Conservation (phyloP, 257 asterid genomes). For the Vinca minor region DNA sequence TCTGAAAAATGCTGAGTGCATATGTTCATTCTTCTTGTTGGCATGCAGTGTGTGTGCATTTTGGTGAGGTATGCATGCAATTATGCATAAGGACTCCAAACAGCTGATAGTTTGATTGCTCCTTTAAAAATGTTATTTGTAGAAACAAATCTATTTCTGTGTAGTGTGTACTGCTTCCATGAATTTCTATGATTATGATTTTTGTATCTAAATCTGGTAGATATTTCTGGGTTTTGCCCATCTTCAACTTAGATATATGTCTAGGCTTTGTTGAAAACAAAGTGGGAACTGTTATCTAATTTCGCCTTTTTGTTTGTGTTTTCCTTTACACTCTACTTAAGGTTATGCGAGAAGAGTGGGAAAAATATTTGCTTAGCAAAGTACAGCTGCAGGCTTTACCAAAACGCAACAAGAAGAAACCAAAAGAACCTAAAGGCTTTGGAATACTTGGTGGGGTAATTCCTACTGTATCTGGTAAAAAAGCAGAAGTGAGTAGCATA, state of each 20-base stretch:
- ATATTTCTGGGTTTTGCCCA: not conserved
- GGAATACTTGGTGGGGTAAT: constrained; percentile 78
- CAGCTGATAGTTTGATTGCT: not conserved
- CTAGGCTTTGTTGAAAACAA: not conserved
- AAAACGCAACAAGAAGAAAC: constrained; percentile 64
- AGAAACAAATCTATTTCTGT: no score
- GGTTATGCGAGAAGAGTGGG: constrained; percentile 96
- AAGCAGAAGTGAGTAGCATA: constrained; percentile 65
- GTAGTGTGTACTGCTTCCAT: not conserved
- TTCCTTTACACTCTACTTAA: constrained; percentile 20
- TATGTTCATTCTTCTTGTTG: not conserved
- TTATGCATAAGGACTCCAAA: not conserved
- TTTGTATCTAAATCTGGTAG: not conserved
- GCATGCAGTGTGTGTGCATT: not conserved
- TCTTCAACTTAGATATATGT: not conserved
- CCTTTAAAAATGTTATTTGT: not conserved
- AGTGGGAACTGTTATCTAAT: not conserved
- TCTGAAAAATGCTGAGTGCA: not conserved
- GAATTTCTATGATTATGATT: not conserved
- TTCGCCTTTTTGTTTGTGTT: not conserved
- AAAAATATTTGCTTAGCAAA: constrained; percentile 82
- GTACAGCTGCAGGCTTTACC: constrained; percentile 87
- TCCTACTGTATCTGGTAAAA: constrained; percentile 57
- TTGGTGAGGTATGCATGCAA: not conserved
- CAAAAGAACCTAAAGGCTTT: constrained; percentile 73